Evolutionary conservation across 1,139 yeast genomes (phyloP), one percentile per base, ranked within the genome.

Genomic region (Diutina rugosa): DNA sequence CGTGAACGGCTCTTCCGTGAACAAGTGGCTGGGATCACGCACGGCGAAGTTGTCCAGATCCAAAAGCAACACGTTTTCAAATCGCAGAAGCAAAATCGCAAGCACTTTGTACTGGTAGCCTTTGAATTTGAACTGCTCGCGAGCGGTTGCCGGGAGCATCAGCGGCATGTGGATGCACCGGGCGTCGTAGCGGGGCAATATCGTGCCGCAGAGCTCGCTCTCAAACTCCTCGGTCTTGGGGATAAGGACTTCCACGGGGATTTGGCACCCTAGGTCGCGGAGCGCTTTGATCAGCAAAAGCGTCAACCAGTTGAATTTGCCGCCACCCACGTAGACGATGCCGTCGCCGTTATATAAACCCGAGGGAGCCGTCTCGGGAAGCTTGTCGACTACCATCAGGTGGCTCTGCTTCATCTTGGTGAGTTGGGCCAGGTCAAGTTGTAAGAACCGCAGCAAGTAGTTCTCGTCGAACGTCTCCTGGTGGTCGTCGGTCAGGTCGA

Each of bases 241-340:
- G 58, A 89, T 82, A 59, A 87, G 74, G 4, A 89, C 84, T 69
- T 89, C 96, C 21, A 88, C 82, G 0, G 96, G 96, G 51, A 87
- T 68, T 44, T 74, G 71, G 7, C 85, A 80, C 0, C 90, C 90
- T 21, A 79, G 69, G 18, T 82, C 77, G 60, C 96, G 72, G 55
- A 89, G 69, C 56, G 85, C 77, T 64, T 81, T 79, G 59, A 89
- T 77, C 1, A 93, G 82, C 32, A 86, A 70, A 55, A 87, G 70
- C 16, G 90, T 80, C 60, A 87, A 71, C 78, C 95, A 85, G 64
- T 87, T 85, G 71, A 84, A 87, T 61, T 78, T 79, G 2, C 91
- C 93, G 51, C 95, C 95, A 21, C 93, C 93, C 46, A 87, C 91
- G 63, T 82, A 85, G 1, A 88, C 96, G 48, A 88, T 82, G 35